Percentiles rank a stretch among this genome's conserved stretches.
phyloP scores from a whole-genome alignment of 345 rosid species.

The Mercurialis annua region DNA sequence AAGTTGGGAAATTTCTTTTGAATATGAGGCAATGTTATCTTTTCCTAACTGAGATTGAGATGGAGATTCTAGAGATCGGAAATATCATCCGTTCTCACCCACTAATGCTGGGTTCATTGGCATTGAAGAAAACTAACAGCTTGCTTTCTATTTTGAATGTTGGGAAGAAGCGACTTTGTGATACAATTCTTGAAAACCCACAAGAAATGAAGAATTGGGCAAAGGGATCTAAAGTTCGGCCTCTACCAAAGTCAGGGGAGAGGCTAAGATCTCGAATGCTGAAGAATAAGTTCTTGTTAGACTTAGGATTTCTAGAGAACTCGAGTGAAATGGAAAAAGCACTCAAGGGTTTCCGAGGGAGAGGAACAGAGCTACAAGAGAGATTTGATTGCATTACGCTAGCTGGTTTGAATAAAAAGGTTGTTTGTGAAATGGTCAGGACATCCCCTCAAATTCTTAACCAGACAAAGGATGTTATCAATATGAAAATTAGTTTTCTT shows the following conservation, averaged over 20 bases:
- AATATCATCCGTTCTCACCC: slow-evolving; percentile 47
- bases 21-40: slow-evolving; percentile 52
- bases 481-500: slow-evolving; percentile 53
- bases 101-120: slow-evolving; percentile 46
- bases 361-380: slow-evolving; percentile 60
- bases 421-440: slow-evolving; percentile 48
- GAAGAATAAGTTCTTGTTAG: slow-evolving; percentile 56
- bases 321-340: slow-evolving; percentile 40
- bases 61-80: slow-evolving; percentile 51
- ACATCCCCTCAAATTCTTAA: slow-evolving; percentile 59
- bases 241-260: slow-evolving; percentile 35
- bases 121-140: slow-evolving; percentile 51
- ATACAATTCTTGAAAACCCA: slow-evolving; percentile 53
- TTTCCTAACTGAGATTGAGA: slow-evolving; percentile 49
- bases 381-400: slow-evolving; percentile 67
- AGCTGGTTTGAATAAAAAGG: slow-evolving; percentile 59
- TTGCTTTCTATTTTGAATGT: slow-evolving; percentile 48
- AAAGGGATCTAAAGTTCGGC: slow-evolving; percentile 35
- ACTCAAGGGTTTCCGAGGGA: slow-evolving; percentile 56
- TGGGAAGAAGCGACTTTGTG: slow-evolving; percentile 52
- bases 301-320: slow-evolving; percentile 51
- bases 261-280: slow-evolving; percentile 28
- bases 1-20: slow-evolving; percentile 39
- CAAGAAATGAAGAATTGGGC: slow-evolving; percentile 50
- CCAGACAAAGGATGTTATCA: slow-evolving; percentile 43